These are phyloP conservation scores for Arachis hypogaea DNA, from an alignment of 306 rosid genomes.

Conservation along the genomic window DNA sequence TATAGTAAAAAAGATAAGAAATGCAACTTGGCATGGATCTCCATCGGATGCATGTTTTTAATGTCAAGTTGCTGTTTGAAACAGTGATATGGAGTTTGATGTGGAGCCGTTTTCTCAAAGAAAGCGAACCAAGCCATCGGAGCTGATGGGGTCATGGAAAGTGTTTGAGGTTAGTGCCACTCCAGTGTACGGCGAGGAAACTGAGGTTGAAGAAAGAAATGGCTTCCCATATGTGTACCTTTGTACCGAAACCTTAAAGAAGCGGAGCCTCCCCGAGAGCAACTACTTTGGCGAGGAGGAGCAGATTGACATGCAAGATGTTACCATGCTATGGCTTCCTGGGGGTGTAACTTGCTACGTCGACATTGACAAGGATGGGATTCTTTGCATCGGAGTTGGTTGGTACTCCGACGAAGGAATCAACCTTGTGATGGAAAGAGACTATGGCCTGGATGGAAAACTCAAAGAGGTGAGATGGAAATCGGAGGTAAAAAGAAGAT, in stretches of 20 bases:
- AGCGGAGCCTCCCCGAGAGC: slow-evolving; percentile 64
- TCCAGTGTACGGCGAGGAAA: slow-evolving; percentile 67
- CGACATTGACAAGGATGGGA: slow-evolving; percentile 73
- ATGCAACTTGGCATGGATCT: background rate
- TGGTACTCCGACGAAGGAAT: slow-evolving; percentile 97
- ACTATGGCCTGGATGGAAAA: slow-evolving; percentile 87
- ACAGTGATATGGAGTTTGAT: slow-evolving; percentile 64
- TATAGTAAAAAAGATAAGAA: slow-evolving; percentile 2
- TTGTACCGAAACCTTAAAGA: slow-evolving; percentile 77
- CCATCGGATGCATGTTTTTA: slow-evolving; percentile 6
- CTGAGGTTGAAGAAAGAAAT: slow-evolving; percentile 30
- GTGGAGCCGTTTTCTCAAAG: slow-evolving; percentile 75
- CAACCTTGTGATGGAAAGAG: slow-evolving; percentile 95
- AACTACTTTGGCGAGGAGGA: slow-evolving; percentile 84
- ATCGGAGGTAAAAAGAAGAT: slow-evolving; percentile 81
- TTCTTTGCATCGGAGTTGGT: slow-evolving; percentile 89
- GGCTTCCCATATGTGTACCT: slow-evolving; percentile 62
- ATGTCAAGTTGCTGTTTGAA: slow-evolving; percentile 23
- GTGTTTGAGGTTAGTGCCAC: slow-evolving; percentile 85
- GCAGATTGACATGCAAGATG: slow-evolving; percentile 73
- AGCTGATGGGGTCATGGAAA: slow-evolving; percentile 89
- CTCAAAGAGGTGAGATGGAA: slow-evolving; percentile 83
- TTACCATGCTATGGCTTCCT: slow-evolving; percentile 85
- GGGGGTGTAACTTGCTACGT: slow-evolving; percentile 87
- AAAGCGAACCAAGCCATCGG: slow-evolving; percentile 68